phyloP scores from a whole-genome alignment of 225 moss, liverwort and hornwort genomes.

The Pseudisothecium myosuroides region DNA sequence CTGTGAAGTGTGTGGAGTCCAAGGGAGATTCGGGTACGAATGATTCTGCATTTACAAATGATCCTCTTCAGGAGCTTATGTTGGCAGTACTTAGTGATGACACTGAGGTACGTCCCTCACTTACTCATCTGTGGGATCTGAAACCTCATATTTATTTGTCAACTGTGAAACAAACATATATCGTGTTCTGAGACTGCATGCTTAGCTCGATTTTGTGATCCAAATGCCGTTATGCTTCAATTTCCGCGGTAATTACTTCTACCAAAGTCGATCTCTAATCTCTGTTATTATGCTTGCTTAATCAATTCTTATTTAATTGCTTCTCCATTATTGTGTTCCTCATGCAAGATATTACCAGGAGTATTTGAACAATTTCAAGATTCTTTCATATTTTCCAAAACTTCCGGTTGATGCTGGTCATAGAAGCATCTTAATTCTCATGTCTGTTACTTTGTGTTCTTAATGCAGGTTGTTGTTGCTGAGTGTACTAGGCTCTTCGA shows the following conservation, averaged over 20 bases:
- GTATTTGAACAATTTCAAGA: background rate
- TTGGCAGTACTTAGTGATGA: conserved; percentile 81
- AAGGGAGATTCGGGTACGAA: conserved; percentile 29
- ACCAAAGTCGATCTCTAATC: background rate
- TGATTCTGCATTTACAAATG: conserved; percentile 17
- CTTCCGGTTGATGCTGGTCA: background rate
- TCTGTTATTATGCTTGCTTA: background rate
- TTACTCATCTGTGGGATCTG: background rate
- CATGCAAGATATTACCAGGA: background rate
- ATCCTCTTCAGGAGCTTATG: conserved; percentile 66
- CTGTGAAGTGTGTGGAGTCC: conserved; percentile 61
- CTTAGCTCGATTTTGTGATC: background rate
- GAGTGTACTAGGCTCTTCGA: conserved; percentile 81
- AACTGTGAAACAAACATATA: background rate
- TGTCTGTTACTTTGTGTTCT: background rate
- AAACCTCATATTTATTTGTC: background rate
- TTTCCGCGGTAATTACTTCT: background rate
- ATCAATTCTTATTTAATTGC: background rate
- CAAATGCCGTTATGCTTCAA: background rate
- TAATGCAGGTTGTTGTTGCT: conserved; percentile 67
- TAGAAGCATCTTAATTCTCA: background rate
- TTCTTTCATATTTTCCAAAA: background rate
- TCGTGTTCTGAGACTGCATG: background rate
- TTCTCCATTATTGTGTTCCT: background rate
- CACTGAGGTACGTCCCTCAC: conserved; percentile 57